Base-by-base conservation (phyloP, 1,284 basidiomycete species). In the Microstroma glucosiphilum region DNA sequence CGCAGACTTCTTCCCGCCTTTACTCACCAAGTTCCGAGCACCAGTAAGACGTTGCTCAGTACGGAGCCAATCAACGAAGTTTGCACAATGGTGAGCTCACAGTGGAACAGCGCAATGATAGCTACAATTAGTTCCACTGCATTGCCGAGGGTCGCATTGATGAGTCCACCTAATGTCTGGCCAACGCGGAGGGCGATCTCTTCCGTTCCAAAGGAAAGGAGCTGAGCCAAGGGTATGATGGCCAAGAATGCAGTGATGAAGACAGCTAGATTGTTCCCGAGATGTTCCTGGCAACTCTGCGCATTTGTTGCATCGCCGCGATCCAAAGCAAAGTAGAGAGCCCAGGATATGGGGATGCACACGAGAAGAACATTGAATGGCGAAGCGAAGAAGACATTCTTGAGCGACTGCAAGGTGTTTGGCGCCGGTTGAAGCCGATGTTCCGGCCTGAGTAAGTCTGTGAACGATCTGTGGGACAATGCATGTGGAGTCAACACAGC, bases 91-190 rank as follows among this genome's bases (percentile, higher is more conserved):
- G 66, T 68, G 9, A 73, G 60, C 60, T 75, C 68, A 65, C 73
- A 75, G 21, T 75, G 60, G 64, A 75, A 70, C 21, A 75, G 67
- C 41, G 73, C 71, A 15, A 75, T 70, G 59, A 75, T 75, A 30
- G 73, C 73, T 6, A 75, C 73, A 56, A 75, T 75, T 42, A 75
- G 55, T 51, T 75, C 73, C 59, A 75, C 73, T 1, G 73, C 73
- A 37, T 75, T 75, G 23, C 73, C 73, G 30, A 75, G 63, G 1
- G 73, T 70, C 37, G 73, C 73, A 37, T 75, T 75, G 63, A 75
- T 67, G 30, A 75, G 67, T 54, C 73, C 73, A 15, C 73, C 72
- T 21, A 75, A 67, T 23, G 73, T 75, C 63, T 75, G 67, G 17
- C 73, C 73, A 1, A 75, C 73, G 9, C 73, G 70, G 17, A 75